Conservation (phyloP, 768 basidiomycete genomes). For the Chalciporus chontae region DNA sequence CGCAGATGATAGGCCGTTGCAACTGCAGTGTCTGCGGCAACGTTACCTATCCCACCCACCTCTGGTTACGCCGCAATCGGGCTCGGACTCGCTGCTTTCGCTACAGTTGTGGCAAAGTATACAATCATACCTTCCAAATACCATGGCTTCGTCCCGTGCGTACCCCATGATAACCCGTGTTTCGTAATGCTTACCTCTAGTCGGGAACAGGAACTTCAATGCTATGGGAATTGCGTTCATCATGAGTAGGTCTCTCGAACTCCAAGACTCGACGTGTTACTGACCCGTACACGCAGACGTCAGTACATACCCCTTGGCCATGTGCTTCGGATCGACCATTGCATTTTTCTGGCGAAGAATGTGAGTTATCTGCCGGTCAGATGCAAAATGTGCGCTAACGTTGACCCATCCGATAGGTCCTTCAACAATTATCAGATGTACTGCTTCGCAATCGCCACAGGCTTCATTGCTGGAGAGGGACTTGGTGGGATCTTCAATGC, state of each 20-base stretch:
- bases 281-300: constrained; percentile 7
- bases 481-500: constrained; percentile 35
- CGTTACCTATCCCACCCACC: constrained; percentile 42
- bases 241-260: constrained; percentile 5
- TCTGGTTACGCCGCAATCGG: constrained; percentile 59
- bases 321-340: constrained; percentile 23
- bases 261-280: background rate
- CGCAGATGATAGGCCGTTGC: constrained; percentile 12
- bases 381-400: background rate
- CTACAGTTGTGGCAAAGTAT: constrained; percentile 42
- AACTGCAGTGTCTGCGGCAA: constrained; percentile 19
- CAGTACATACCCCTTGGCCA: constrained; percentile 23
- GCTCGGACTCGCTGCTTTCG: constrained; percentile 42
- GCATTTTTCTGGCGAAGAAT: constrained; percentile 18
- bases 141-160: constrained; percentile 21
- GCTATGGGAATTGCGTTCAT: constrained; percentile 26
- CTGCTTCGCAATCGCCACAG: constrained; percentile 37
- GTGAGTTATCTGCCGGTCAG: background rate
- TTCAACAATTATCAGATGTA: constrained; percentile 17
- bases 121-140: constrained; percentile 22
- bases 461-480: constrained; percentile 40
- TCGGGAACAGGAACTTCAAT: constrained; percentile 23
- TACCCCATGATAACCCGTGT: background rate
- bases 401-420: background rate
- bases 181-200: background rate